Conservation (phyloP, 2,329 filamentous ascomycete genomes). For the Fusarium scirpi region DNA sequence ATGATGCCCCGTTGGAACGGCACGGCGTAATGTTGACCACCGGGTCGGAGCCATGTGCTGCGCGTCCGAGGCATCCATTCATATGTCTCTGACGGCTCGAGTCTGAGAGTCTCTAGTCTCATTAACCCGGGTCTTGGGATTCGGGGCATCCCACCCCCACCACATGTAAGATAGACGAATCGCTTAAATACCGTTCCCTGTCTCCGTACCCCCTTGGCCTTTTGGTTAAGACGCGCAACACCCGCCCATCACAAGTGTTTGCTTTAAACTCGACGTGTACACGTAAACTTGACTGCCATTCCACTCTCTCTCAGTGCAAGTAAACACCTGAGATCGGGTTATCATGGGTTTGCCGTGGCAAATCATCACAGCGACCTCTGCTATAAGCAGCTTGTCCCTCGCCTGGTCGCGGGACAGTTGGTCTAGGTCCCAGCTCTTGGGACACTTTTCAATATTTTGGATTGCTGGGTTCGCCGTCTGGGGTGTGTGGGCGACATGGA, state of each 20-base stretch:
- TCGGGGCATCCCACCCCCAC: constrained; percentile 31
- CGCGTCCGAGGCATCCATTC: constrained; percentile 13
- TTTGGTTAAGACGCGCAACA: constrained; percentile 28
- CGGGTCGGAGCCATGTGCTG: constrained; percentile 21
- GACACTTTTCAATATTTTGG: constrained; percentile 54
- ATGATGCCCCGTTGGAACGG: constrained; percentile 40
- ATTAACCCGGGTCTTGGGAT: constrained; percentile 1
- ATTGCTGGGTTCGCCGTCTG: constrained; percentile 52
- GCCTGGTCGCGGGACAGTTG: constrained; percentile 38
- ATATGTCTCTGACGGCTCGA: constrained; percentile 37
- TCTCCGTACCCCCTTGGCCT: constrained; percentile 32
- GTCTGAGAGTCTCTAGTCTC: constrained; percentile 19
- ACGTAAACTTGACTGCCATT: constrained; percentile 1
- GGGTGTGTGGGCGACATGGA: constrained; percentile 57
- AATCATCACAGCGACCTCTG: constrained; percentile 41
- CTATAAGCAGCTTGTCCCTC: constrained; percentile 42
- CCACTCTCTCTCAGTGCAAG: neutral
- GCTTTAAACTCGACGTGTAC: constrained; percentile 18
- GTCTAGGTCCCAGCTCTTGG: constrained; percentile 50
- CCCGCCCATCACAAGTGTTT: constrained; percentile 9
- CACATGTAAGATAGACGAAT: constrained; percentile 36
- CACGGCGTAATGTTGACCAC: constrained; percentile 33
- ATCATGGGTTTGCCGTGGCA: constrained; percentile 44
- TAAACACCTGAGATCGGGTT: neutral
- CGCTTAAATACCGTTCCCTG: constrained; percentile 40